Evolutionary conservation across 768 basidiomycete genomes (phyloP).

Genomic region (Mycena capillaripes): DNA sequence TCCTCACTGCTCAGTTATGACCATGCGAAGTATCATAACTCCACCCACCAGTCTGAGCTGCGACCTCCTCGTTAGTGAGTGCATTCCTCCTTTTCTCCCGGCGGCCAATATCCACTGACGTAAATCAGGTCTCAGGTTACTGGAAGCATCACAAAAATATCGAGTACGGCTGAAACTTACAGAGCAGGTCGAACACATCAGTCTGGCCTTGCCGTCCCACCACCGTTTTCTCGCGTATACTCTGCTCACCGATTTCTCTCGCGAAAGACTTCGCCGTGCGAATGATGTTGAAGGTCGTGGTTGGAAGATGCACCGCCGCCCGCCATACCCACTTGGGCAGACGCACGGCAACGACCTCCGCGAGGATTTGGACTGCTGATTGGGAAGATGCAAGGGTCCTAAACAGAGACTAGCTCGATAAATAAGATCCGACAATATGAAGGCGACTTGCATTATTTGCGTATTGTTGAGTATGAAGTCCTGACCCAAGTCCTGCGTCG

Average conservation of each 20-base stretch:
- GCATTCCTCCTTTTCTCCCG: conserved; percentile 8
- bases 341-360: background rate
- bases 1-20: background rate
- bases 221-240: conserved; percentile 8
- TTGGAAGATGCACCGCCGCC: conserved; percentile 14
- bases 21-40: conserved; percentile 20
- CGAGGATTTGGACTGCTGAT: conserved; percentile 10
- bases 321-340: background rate
- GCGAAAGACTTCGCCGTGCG: background rate
- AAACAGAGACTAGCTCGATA: background rate
- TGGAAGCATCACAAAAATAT: background rate
- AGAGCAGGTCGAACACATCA: conserved; percentile 18
- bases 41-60: conserved; percentile 7
- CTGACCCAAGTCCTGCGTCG: background rate
- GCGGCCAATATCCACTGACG: background rate
- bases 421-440: background rate
- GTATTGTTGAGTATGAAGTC: conserved; percentile 8
- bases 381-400: background rate
- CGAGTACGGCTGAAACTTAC: conserved; percentile 1
- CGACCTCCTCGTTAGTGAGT: conserved; percentile 25
- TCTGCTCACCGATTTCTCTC: background rate
- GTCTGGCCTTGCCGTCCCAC: background rate
- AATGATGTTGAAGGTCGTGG: conserved; percentile 7
- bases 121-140: background rate
- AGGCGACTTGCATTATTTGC: background rate